Evolutionary conservation across 2,329 filamentous ascomycete species (phyloP).

Genomic region (Xylaria sp.): DNA sequence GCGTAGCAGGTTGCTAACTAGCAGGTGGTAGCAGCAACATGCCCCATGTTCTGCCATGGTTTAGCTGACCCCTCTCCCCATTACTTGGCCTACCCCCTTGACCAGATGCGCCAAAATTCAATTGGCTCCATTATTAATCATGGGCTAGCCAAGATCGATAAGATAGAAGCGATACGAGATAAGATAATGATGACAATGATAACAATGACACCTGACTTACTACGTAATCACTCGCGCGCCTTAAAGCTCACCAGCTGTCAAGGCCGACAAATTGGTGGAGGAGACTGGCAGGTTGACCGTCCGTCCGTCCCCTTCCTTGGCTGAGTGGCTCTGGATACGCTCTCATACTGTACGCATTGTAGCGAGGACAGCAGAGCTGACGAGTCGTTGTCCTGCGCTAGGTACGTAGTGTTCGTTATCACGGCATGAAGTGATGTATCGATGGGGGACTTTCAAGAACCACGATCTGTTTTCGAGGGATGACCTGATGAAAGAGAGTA

Average conservation of each 20-base stretch:
- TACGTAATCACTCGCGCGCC: not conserved
- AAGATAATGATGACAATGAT: not conserved
- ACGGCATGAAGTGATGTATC: not conserved
- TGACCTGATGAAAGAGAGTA: constrained; percentile 4
- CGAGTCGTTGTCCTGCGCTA: not conserved
- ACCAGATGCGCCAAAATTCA: constrained; percentile 12
- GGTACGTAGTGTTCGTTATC: too few species aligned
- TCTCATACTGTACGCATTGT: not conserved
- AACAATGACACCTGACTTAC: not conserved
- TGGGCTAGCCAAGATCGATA: constrained; percentile 8
- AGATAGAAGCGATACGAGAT: constrained; percentile 27
- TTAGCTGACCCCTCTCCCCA: constrained; percentile 38
- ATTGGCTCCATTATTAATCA: constrained; percentile 22
- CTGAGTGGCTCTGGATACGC: constrained; percentile 4
- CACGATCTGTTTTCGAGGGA: not conserved
- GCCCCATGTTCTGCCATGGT: constrained; percentile 9
- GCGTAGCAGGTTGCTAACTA: constrained; percentile 24
- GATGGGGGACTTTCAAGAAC: not conserved
- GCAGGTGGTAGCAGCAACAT: constrained; percentile 24
- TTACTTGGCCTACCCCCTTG: constrained; percentile 33
- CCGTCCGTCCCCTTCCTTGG: not conserved
- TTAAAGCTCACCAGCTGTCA: constrained; percentile 13
- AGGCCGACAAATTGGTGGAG: not conserved
- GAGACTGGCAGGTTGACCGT: not conserved
- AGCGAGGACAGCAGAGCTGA: not conserved